phyloP scores from a whole-genome alignment of 1,284 basidiomycete species.

The Moesziomyces sp. region DNA sequence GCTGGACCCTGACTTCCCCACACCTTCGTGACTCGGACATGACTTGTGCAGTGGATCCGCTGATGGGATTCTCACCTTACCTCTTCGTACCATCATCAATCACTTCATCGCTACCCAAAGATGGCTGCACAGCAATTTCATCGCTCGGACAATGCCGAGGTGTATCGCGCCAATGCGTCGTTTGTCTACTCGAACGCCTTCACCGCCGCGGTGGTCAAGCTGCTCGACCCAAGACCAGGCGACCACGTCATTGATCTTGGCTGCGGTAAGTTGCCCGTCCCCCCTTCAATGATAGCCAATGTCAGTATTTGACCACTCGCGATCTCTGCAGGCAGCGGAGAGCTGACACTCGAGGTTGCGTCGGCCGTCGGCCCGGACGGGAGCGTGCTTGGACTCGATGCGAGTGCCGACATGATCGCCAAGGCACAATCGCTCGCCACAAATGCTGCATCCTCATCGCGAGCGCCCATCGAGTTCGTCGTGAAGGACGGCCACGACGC shows the following conservation, averaged over 20 bases:
- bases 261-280: slow-evolving; percentile 29
- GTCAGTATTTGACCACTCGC: no score
- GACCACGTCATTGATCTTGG: slow-evolving; percentile 46
- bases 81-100: not conserved
- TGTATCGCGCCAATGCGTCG: slow-evolving; percentile 45
- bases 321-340: slow-evolving; percentile 25
- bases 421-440: slow-evolving; percentile 10
- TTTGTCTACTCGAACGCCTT: slow-evolving; percentile 49
- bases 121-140: slow-evolving; percentile 14
- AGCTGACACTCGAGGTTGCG: slow-evolving; percentile 34
- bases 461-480: slow-evolving; percentile 3
- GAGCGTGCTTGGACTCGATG: slow-evolving; percentile 26
- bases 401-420: slow-evolving; percentile 37
- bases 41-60: not conserved
- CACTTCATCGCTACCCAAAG: not conserved
- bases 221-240: slow-evolving; percentile 43
- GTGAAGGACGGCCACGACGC: slow-evolving; percentile 27
- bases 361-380: slow-evolving; percentile 11
- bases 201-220: slow-evolving; percentile 30
- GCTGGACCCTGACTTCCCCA: slow-evolving; percentile 25
- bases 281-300: no score
- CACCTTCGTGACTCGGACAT: slow-evolving; percentile 5
- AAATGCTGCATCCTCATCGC: not conserved
- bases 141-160: slow-evolving; percentile 38
- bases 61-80: no score